phyloP scores from a whole-genome alignment of 306 rosid species.

The Boehmeria nivea region DNA sequence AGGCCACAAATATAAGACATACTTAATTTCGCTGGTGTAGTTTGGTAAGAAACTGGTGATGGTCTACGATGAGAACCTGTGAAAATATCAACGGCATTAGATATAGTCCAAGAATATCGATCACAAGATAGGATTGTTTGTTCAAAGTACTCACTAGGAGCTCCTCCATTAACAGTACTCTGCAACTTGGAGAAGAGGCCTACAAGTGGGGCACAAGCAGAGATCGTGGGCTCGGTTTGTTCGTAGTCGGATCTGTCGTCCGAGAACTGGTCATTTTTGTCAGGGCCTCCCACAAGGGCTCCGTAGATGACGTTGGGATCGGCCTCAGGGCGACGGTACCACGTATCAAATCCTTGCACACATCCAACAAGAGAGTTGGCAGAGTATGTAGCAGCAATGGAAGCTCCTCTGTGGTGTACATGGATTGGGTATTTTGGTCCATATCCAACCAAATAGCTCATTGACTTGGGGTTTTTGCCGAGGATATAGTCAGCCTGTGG shows the following conservation, averaged over 20 bases:
- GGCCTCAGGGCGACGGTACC: constrained; percentile 49
- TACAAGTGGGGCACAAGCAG: constrained; percentile 71
- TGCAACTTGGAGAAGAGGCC: constrained; percentile 81
- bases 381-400: constrained; percentile 48
- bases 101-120: neutral
- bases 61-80: constrained; percentile 32
- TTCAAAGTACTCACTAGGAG: constrained; percentile 30
- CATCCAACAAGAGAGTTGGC: constrained; percentile 49
- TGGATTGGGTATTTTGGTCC: constrained; percentile 61
- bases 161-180: constrained; percentile 38
- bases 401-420: constrained; percentile 83
- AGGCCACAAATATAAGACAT: constrained; percentile 14
- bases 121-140: too few relatives aligned
- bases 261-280: constrained; percentile 43
- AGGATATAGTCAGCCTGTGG: constrained; percentile 70
- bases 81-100: neutral
- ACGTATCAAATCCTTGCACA: constrained; percentile 63
- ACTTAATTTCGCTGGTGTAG: constrained; percentile 27
- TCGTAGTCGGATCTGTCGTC: constrained; percentile 81
- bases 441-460: constrained; percentile 75
- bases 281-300: constrained; percentile 86
- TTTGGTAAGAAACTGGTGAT: constrained; percentile 23
- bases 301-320: constrained; percentile 70
- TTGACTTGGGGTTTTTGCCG: constrained; percentile 63
- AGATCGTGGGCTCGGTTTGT: constrained; percentile 75